Conservation (phyloP, 257 asterid species). For the Ballota nigra region DNA sequence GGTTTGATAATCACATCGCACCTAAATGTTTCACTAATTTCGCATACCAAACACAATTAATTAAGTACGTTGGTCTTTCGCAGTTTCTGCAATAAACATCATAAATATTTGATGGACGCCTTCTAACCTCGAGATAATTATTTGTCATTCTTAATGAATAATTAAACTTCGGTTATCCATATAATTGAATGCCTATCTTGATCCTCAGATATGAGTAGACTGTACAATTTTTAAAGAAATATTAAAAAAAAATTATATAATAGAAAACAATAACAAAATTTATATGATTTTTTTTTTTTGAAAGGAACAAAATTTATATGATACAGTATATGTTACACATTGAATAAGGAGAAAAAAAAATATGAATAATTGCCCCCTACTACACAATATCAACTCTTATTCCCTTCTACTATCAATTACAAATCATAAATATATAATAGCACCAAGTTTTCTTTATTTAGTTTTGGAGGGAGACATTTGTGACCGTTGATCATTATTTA, state of each 20-base stretch:
- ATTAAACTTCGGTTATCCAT: background rate
- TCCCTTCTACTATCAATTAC: no score
- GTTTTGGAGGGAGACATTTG: no score
- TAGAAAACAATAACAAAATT: background rate
- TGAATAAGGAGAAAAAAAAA: no score
- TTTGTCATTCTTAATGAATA: conserved; percentile 3
- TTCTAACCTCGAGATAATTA: background rate
- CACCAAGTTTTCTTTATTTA: no score
- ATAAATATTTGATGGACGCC: background rate
- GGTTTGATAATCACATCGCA: conserved; percentile 31
- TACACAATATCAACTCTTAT: no score
- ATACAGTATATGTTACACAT: no score
- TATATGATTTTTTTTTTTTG: no score
- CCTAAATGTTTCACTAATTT: conserved; percentile 23
- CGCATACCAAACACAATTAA: conserved; percentile 14
- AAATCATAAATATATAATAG: no score
- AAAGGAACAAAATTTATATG: no score
- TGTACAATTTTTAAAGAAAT: background rate
- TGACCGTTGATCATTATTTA: no score
- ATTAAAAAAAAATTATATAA: background rate
- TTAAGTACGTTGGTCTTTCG: conserved; percentile 17
- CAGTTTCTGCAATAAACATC: conserved; percentile 8
- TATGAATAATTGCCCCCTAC: no score
- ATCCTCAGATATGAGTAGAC: background rate
- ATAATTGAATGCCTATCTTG: background rate